Evolutionary conservation across 2,329 filamentous ascomycete genomes (phyloP), one percentile per base, ranked within the genome.

Genomic region (Ceratocystis diversiconidia): DNA sequence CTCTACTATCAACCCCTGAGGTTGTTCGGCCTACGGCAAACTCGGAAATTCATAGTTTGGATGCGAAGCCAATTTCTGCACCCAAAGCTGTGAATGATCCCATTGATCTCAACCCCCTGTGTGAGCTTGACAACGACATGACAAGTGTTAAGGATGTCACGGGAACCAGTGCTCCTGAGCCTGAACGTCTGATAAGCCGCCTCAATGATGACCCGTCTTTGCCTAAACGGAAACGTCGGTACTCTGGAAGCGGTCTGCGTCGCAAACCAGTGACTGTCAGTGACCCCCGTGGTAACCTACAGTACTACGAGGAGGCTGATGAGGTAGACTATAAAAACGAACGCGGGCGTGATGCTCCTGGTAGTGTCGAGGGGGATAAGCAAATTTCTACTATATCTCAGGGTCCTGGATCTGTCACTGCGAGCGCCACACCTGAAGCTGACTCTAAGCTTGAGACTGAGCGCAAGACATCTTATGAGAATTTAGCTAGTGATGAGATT

Each of bases 281-380:
- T 19, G 82, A 86, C 12, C 80, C 83, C 8, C 80, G 87, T 63
- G 88, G 90, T n/a, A 82, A 89, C 69, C 79, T 96, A n/a, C 86
- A 95, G 73, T 96, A 92, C 70, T 92, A 88, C 71, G 91, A 95
- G 71, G 89, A 95, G 70, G 90, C 92, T 32, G 90, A 92, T 25
- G 92, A 95, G 71, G 85, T 85, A 52, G 89, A 85, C 1, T 91
- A 92, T 74, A 85, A 85, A 69, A 87, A 87, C 68, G 87, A 89
- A 69, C 48, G 80, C 82, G 43, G 84, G 87, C 66, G 72, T 65
- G 36, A 67, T 50, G n/a, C 65, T 44, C 7, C 64, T 52, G 69
- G 66, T 68, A 25, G 46, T 17, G 17, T 19, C 5, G 57, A 61
- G 15, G 57, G 15, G 69, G 69, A 52, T 70, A 72, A 41, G 69